Conservation (phyloP, 305 asterid genomes). For the Petunia hybrid region DNA sequence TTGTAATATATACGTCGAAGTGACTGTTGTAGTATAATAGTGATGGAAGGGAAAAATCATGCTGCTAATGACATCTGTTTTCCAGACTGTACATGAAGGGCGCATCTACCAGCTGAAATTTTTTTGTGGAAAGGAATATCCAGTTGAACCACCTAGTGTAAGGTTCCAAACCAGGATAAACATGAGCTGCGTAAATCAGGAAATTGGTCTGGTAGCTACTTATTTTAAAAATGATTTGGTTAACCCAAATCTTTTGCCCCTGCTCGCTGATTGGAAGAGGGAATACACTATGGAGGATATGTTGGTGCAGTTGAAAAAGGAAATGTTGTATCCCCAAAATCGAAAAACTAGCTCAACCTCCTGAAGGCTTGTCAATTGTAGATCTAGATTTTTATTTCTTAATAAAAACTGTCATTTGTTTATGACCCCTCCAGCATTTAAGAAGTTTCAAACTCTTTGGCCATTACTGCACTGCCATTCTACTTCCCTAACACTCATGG, state of each 20-base stretch:
- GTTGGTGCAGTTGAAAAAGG: conserved; percentile 69
- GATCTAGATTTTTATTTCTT: too few species aligned
- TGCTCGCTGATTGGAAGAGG: conserved; percentile 76
- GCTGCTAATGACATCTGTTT: conserved; percentile 36
- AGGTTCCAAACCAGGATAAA: conserved; percentile 74
- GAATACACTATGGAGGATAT: conserved; percentile 86
- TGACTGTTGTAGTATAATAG: too few species aligned
- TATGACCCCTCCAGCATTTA: too few species aligned
- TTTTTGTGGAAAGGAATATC: conserved; percentile 78
- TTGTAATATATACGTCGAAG: too few species aligned
- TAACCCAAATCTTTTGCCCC: conserved; percentile 65
- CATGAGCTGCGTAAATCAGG: conserved; percentile 75
- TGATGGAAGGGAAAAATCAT: not conserved
- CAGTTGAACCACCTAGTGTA: conserved; percentile 72
- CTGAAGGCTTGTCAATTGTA: conserved; percentile 49
- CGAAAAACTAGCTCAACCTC: conserved; percentile 76
- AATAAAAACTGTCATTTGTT: too few species aligned
- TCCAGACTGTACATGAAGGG: conserved; percentile 81
- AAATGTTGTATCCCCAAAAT: conserved; percentile 79
- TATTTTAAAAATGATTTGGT: conserved; percentile 49
- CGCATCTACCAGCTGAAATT: conserved; percentile 78
- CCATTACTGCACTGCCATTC: not conserved
- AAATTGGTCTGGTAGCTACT: conserved; percentile 68
- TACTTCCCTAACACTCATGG: not conserved
- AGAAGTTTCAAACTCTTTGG: not conserved